Conservation (phyloP, 176 grass and related monocot genomes). For the Ampelocalamus luodianensis region DNA sequence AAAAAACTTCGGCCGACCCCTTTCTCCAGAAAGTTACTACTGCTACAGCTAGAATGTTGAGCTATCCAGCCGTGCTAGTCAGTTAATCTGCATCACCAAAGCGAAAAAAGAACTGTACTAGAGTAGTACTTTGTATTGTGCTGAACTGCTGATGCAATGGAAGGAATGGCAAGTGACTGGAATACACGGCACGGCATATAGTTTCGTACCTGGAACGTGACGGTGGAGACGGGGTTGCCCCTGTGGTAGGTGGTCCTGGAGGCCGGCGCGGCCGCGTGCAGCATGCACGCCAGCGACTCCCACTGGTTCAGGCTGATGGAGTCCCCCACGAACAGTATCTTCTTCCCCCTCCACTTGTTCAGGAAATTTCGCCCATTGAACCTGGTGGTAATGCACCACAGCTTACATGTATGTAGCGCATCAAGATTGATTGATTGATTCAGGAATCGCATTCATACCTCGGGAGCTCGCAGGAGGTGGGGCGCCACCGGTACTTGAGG, state of each 20-base stretch:
- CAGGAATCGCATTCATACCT: constrained; percentile 30
- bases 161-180: background rate
- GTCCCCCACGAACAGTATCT: constrained; percentile 98
- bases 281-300: constrained; percentile 95
- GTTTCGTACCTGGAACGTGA: constrained; percentile 77
- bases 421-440: background rate
- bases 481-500: constrained; percentile 90
- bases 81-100: constrained; percentile 1
- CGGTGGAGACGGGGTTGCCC: constrained; percentile 58
- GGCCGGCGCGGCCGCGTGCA: constrained; percentile 70
- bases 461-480: constrained; percentile 77
- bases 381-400: constrained; percentile 14
- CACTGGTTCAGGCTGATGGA: constrained; percentile 97
- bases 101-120: too few relatives aligned
- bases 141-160: background rate
- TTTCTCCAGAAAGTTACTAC: constrained; percentile 17
- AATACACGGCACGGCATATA: background rate
- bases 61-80: background rate
- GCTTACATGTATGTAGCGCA: background rate
- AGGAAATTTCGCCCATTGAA: constrained; percentile 72
- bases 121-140: background rate
- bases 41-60: background rate
- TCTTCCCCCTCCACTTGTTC: constrained; percentile 82
- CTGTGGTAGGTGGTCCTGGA: constrained; percentile 59
- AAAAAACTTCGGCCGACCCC: background rate